Conservation (phyloP, 2,329 filamentous ascomycete species). For the Dendryphion nanum region DNA sequence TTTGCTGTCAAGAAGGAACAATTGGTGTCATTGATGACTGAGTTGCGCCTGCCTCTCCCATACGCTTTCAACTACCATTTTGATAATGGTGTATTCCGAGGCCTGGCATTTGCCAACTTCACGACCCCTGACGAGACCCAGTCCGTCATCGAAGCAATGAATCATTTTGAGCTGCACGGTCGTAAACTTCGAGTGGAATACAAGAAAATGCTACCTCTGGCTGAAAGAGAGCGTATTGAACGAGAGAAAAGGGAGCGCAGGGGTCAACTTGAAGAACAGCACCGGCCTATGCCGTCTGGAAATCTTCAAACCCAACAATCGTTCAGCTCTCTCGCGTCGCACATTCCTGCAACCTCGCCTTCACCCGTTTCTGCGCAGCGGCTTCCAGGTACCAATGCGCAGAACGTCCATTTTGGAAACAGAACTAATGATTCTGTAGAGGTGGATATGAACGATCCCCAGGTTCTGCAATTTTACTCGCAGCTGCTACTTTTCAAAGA, state of each 20-base stretch:
- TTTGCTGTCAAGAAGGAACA: conserved; percentile 98
- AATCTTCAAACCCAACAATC: conserved; percentile 83
- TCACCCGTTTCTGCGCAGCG: conserved; percentile 63
- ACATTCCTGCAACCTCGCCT: conserved; percentile 62
- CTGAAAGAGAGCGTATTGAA: conserved; percentile 93
- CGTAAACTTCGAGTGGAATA: conserved; percentile 95
- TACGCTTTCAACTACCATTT: conserved; percentile 99
- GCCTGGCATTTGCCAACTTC: conserved; percentile 96
- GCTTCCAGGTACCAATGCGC: conserved; percentile 39
- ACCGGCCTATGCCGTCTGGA: conserved; percentile 64
- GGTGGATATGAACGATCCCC: conserved; percentile 87
- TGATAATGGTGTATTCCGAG: conserved; percentile 94
- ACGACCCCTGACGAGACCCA: conserved; percentile 93
- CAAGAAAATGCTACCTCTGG: conserved; percentile 97
- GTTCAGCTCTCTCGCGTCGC: conserved; percentile 72
- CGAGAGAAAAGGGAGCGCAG: conserved; percentile 94
- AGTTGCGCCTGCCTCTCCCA: conserved; percentile 87
- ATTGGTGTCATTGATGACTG: conserved; percentile 88
- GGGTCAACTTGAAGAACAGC: conserved; percentile 95
- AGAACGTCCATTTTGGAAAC: conserved; percentile 1
- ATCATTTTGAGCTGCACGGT: conserved; percentile 92
- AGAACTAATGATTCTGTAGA: conserved; percentile 47
- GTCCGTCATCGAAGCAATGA: conserved; percentile 88
- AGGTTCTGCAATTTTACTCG: conserved; percentile 84
- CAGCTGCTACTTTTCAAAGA: conserved; percentile 87